A percentile compares a stretch with the other conserved stretches of the same genome.
These are phyloP conservation scores for Neurospora sublineolata DNA, from an alignment of 495 filamentous ascomycete species.

Conservation along the genomic window DNA sequence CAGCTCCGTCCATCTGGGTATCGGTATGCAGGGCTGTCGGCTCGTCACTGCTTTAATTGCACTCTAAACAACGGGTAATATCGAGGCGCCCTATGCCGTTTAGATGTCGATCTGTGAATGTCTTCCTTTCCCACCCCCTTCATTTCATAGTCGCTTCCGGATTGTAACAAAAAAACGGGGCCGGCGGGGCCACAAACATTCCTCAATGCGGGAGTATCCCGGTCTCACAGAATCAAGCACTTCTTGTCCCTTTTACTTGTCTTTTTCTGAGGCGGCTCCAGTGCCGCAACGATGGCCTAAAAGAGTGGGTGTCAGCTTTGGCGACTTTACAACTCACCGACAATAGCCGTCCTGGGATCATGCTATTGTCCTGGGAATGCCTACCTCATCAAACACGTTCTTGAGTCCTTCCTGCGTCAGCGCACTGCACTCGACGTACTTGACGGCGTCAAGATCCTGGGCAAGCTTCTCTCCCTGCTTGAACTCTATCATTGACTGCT, in stretches of 20 bases:
- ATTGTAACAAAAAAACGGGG: conserved; percentile 1
- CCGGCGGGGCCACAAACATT: neutral
- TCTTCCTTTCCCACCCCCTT: neutral
- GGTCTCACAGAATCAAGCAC: conserved; percentile 40
- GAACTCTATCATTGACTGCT: conserved; percentile 67
- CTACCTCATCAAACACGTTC: conserved; percentile 98
- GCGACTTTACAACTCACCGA: neutral
- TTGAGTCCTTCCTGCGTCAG: conserved; percentile 97
- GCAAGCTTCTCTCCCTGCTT: conserved; percentile 78
- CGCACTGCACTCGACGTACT: conserved; percentile 97
- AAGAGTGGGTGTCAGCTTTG: neutral
- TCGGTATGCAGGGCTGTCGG: neutral
- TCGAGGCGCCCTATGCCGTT: neutral
- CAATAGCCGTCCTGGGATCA: neutral
- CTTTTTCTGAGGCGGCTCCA: conserved; percentile 72
- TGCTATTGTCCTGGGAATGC: conserved; percentile 9
- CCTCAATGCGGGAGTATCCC: conserved; percentile 4
- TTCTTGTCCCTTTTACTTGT: conserved; percentile 37
- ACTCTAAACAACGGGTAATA: conserved; percentile 17
- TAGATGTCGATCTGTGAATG: conserved; percentile 9
- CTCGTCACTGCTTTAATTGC: conserved; percentile 28
- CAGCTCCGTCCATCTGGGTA: conserved; percentile 4
- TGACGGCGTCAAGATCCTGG: conserved; percentile 88
- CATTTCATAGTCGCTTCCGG: neutral
- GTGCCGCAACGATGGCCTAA: conserved; percentile 79